phyloP scores from a whole-genome alignment of 129 eudicot species.

The Flaveria linearis region DNA sequence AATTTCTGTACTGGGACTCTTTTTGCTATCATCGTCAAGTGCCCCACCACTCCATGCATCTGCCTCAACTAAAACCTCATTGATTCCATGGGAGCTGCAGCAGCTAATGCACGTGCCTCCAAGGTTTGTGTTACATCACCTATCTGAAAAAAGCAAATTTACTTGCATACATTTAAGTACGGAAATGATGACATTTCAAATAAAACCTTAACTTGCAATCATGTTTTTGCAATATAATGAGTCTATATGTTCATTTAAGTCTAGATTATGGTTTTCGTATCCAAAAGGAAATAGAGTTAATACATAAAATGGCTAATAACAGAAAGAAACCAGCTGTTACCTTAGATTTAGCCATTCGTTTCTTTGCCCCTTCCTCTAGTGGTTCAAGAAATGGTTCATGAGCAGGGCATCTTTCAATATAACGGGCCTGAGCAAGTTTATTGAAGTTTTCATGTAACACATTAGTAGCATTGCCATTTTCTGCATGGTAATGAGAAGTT shows the following conservation, averaged over 20 bases:
- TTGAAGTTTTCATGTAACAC: slow-evolving; percentile 51
- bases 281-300: not conserved
- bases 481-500: slow-evolving; percentile 33
- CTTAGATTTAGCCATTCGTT: slow-evolving; percentile 62
- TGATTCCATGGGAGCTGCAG: slow-evolving; percentile 85
- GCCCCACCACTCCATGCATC: slow-evolving; percentile 35
- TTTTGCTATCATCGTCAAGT: slow-evolving; percentile 40
- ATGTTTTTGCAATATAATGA: not conserved
- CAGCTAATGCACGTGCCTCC: slow-evolving; percentile 76
- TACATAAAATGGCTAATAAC: not conserved
- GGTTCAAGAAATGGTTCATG: slow-evolving; percentile 79
- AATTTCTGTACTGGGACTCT: slow-evolving; percentile 21
- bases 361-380: slow-evolving; percentile 63
- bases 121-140: slow-evolving; percentile 41
- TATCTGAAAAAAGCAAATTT: slow-evolving; percentile 38
- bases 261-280: slow-evolving; percentile 10
- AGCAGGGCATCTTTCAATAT: slow-evolving; percentile 89
- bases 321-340: slow-evolving; percentile 33
- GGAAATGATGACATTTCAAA: not conserved
- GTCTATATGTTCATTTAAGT: slow-evolving; percentile 1
- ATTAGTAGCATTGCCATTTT: slow-evolving; percentile 40
- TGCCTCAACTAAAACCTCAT: slow-evolving; percentile 60
- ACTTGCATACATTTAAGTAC: slow-evolving; percentile 4
- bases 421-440: slow-evolving; percentile 59
- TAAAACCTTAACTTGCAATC: not conserved